These are phyloP conservation scores for Ophiostoma perfectum DNA, from an alignment of 2,329 filamentous ascomycete species.

Conservation along the genomic window DNA sequence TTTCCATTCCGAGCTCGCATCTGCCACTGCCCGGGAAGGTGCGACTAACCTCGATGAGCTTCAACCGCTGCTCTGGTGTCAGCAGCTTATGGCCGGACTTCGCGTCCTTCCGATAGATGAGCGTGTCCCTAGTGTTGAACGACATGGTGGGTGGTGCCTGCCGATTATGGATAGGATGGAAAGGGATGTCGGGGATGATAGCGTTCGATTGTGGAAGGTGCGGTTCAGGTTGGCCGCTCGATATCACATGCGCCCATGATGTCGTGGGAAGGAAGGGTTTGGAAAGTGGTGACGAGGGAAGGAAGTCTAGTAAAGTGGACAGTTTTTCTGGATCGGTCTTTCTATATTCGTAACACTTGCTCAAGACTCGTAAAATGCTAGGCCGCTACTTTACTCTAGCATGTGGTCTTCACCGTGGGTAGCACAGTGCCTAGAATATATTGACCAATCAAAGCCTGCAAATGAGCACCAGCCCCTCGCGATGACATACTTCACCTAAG, in stretches of 20 bases:
- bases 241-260: constrained; percentile 17
- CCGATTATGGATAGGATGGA: neutral
- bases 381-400: constrained; percentile 14
- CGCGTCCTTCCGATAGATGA: constrained; percentile 43
- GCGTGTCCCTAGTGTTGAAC: constrained; percentile 35
- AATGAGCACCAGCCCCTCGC: constrained; percentile 1
- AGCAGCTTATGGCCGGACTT: constrained; percentile 39
- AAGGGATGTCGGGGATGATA: neutral
- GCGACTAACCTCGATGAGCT: constrained; percentile 40
- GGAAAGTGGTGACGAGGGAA: neutral
- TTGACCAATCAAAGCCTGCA: neutral
- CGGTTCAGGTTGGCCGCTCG: constrained; percentile 20
- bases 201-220: constrained; percentile 12
- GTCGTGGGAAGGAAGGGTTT: constrained; percentile 1
- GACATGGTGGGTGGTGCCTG: constrained; percentile 34
- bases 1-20: neutral
- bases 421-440: neutral
- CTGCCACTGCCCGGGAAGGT: constrained; percentile 7
- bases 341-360: constrained; percentile 9
- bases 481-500: constrained; percentile 16
- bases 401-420: constrained; percentile 5
- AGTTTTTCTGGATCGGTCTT: constrained; percentile 10
- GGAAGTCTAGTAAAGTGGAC: neutral
- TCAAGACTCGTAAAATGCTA: constrained; percentile 3
- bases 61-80: constrained; percentile 41